Base-by-base conservation (phyloP, 345 rosid genomes). In the Hypericum androsaemum region DNA sequence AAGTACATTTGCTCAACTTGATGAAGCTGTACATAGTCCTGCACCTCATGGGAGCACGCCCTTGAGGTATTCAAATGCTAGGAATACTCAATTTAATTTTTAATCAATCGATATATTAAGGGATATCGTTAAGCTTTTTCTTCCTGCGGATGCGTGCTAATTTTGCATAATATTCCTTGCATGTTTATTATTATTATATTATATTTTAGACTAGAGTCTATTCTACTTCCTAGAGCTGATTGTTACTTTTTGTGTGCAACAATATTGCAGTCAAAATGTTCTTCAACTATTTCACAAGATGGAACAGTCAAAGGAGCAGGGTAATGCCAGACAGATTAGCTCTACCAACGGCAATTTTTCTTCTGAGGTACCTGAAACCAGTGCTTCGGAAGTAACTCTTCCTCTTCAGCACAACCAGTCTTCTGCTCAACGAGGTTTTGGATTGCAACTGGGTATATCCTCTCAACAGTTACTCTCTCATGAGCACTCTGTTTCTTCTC, bases 221-320 rank as follows among this genome's bases (percentile, higher is more conserved):
- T 12, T 32, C 22, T 46, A 13, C 22, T 46, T 46, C 14, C 10
- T 46, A 3, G 9, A 10, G 15, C 50, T 5, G 22, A 13, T 46
- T 46, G 7, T 32, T 46, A 41, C 41, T 7, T 58, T n/a, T 6
- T 39, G 22, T 58, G 35, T 11, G 6, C 32, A 54, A 13, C 9
- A 22, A 38, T 47, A 43, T 45, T 65, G 72, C 81, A 87, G 95
- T 71, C 82, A 82, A 69, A 79, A 86, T 58, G 82, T 90, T 92
- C 80, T 87, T 61, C 92, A 90, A 73, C 96, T 84, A 66, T 84
- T 87, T 67, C 81, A 81, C 64, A 90, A 90, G 80, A 85, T 87
- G 66, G 86, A 87, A 67, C 82, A 78, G 42, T 64, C 85, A 37
- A 61, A 64, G 61, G 85, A 80, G 43, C 68, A 44, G 58, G 72